These are phyloP conservation scores for Porcisia deanei DNA, from an alignment of 208 protist genomes.

Conservation along the genomic window DNA sequence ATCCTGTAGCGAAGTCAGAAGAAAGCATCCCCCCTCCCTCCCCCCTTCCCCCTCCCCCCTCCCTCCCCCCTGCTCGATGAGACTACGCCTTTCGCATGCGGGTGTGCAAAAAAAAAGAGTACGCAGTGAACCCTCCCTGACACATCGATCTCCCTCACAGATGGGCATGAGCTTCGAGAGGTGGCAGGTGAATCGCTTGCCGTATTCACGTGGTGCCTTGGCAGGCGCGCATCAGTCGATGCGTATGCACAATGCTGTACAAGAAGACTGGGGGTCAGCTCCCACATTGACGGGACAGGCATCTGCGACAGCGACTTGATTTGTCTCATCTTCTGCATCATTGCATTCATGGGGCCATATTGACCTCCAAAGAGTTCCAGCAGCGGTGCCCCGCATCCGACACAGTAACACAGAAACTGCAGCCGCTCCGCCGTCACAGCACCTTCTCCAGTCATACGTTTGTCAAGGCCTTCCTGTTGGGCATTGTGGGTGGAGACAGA, in stretches of 20 bases:
- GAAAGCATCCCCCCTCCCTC: conserved; percentile 2
- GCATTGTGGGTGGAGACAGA: not conserved
- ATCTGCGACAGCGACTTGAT: not conserved
- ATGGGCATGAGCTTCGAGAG: not conserved
- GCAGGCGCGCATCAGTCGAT: not conserved
- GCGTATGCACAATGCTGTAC: not conserved
- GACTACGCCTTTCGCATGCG: conserved; percentile 9
- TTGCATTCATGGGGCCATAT: conserved; percentile 24
- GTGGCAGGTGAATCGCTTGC: not conserved
- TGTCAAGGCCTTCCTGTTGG: not conserved
- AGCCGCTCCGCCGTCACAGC: not conserved
- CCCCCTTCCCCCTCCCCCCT: too few relatives aligned
- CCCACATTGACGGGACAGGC: conserved; percentile 7
- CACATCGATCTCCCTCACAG: conserved; percentile 23
- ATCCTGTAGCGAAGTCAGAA: conserved; percentile 6
- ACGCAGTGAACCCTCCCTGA: conserved; percentile 12
- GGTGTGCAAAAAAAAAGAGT: conserved; percentile 28
- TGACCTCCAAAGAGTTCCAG: conserved; percentile 30
- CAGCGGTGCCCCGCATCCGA: conserved; percentile 44
- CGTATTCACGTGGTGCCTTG: not conserved
- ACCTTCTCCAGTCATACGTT: not conserved
- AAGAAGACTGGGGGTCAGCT: not conserved
- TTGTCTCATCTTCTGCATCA: not conserved
- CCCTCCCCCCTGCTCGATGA: conserved; percentile 23
- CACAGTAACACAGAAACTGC: conserved; percentile 29